Base-by-base conservation (phyloP, 2,329 filamentous ascomycete genomes). In the Colletotrichum incanum region DNA sequence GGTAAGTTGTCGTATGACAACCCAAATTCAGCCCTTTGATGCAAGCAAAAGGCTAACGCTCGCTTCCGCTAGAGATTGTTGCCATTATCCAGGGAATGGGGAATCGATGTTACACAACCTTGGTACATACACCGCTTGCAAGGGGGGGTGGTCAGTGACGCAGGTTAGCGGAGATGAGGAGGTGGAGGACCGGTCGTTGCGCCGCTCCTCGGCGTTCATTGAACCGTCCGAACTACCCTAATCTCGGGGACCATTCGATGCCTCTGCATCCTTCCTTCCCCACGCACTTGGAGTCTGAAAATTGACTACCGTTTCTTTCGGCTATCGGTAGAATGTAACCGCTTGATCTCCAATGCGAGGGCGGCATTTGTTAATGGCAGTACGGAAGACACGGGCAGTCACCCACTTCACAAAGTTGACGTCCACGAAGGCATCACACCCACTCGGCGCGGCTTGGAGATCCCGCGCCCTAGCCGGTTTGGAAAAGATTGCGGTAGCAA, bases 241-340 rank as follows among this genome's bases (percentile, higher is more conserved):
- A 31, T 60, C 41, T 60, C 58, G 58, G 58, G 41, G 58, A 60
- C 58, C 41, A 34, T 14, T 60, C 8, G 14, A 43, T 26, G 14
- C 23, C 18, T 43, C 39, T 34, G 20, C 26, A 7, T 11, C 58
- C 18, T 45, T 47, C 31, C 18, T n/a, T n/a, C 28, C 26, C 6
- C 26, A 8, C 41, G 41, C 23, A 31, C 28, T 23, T 34, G 16
- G 26, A 60, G 23, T 5, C 31, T 16, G 26, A 18, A 60, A 7
- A 18, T 23, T 31, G 11, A 41, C 39, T 18, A 6, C 1, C 31
- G 39, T 18, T 23, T 5, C 41, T 20, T 49, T 11, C 43, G 58
- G 43, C 41, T 47, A 7, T 61, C 41, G 41, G 58, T 8, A 8
- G 28, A 41, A 34, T 11, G 26, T 23, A 12, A 16, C 28, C 14